These are phyloP conservation scores for Phytophthora vignae DNA, from an alignment of 352 stramenopile genomes.

Conservation along the genomic window DNA sequence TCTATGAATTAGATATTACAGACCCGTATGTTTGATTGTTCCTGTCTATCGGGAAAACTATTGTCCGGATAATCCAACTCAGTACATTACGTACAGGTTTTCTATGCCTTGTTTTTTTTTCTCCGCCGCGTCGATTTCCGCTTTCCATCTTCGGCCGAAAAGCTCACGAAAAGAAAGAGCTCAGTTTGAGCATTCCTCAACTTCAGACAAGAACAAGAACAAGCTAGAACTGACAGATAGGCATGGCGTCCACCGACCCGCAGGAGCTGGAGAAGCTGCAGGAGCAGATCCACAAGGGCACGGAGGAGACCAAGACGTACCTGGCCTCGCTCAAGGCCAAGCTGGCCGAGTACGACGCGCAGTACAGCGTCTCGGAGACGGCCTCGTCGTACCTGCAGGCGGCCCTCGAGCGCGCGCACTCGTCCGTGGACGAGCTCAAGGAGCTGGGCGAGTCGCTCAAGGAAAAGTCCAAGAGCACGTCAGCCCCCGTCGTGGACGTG, in stretches of 20 bases:
- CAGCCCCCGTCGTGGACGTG: constrained; percentile 54
- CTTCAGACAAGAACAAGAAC: background rate
- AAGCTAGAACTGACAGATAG: background rate
- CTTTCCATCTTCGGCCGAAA: background rate
- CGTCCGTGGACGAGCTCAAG: constrained; percentile 81
- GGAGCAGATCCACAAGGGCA: constrained; percentile 71
- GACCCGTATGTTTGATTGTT: too few relatives aligned
- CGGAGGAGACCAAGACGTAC: constrained; percentile 83
- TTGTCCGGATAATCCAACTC: background rate
- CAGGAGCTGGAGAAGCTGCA: constrained; percentile 71
- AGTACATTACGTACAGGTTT: background rate
- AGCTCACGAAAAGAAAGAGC: too few relatives aligned
- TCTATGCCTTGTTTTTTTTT: constrained; percentile 13
- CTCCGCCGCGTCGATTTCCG: constrained; percentile 19
- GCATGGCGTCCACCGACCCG: constrained; percentile 26
- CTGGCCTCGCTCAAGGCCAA: constrained; percentile 59
- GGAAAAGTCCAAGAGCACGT: constrained; percentile 60
- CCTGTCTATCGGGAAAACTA: background rate
- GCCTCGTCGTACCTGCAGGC: constrained; percentile 71
- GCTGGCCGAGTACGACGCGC: constrained; percentile 68
- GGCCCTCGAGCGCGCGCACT: constrained; percentile 70
- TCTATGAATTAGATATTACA: too few relatives aligned
- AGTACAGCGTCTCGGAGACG: constrained; percentile 79
- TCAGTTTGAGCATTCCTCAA: constrained; percentile 9
- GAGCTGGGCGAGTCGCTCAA: constrained; percentile 60